A percentile compares a stretch with the other conserved stretches of the same genome.
phyloP scores from a whole-genome alignment of 148 eudicot species.

The Diospyros lotus region DNA sequence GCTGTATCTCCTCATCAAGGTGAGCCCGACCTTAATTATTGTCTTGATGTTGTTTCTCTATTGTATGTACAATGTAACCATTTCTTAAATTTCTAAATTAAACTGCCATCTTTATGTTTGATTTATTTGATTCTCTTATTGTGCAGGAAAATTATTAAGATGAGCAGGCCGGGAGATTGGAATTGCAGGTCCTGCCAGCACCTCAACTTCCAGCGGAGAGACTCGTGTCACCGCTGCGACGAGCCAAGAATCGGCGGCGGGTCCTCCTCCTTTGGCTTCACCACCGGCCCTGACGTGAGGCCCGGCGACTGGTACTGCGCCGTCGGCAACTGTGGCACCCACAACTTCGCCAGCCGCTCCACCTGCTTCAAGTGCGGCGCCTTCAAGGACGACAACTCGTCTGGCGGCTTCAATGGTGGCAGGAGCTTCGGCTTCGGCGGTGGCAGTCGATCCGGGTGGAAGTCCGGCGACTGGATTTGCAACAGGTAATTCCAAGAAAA shows the following conservation, averaged over 20 bases:
- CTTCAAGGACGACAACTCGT: conserved; percentile 51
- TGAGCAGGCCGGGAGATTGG: no score
- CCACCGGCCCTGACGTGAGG: conserved; percentile 83
- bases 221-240: conserved; percentile 18
- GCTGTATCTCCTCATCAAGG: not conserved
- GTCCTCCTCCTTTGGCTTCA: conserved; percentile 39
- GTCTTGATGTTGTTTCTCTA: no score
- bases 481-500: conserved; percentile 35
- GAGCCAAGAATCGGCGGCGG: conserved; percentile 42
- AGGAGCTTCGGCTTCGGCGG: conserved; percentile 31
- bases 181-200: no score
- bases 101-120: no score
- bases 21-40: no score
- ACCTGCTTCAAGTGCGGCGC: conserved; percentile 96
- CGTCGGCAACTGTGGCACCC: conserved; percentile 81
- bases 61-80: no score
- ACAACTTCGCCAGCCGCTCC: conserved; percentile 89
- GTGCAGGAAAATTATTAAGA: no score
- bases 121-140: no score
- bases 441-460: conserved; percentile 76
- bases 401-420: conserved; percentile 40
- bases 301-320: conserved; percentile 96
- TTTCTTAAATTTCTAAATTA: no score
- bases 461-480: conserved; percentile 97
- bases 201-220: no score